Evolutionary conservation across 148 eudicot genomes (phyloP), one percentile per base, ranked within the genome.

Genomic region (Fagopyrum esculentum): DNA sequence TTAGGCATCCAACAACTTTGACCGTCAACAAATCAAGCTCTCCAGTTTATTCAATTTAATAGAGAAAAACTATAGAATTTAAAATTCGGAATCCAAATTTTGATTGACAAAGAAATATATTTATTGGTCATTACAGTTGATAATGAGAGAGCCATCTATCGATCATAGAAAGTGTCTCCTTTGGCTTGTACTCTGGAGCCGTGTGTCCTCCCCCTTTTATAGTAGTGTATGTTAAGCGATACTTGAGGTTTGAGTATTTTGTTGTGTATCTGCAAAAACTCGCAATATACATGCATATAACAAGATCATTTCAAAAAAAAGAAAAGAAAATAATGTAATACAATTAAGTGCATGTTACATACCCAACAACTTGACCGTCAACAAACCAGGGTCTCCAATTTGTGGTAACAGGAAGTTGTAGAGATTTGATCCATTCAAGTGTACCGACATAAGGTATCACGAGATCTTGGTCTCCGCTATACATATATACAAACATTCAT

Each of bases 191-290:
- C 46, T 84, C 89, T 13, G 89, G 83, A 6, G 88, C 85, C 7
- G 86, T 81, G 44, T 88, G 92, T 64, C 92, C 92, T 22, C 75
- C 92, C 26, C 92, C 92, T 88, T 88, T 12, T 35, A 30, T 47
- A 54, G 89, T 86, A 5, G 84, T 83, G 76, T 69, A 83, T 35
- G 84, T 82, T 56, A 86, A 9, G 35, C 52, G 75, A 69, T 78
- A 86, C 43, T 56, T 59, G 1, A 57, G 54, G 30, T 86, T 69
- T 10, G 75, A 57, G n/a, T 73, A 86, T 57, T 76, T 75, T 22
- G 57, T 78, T 43, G 81, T 82, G n/a, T 78, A 82, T 57, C 84
- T 82, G 73, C 71, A 57, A 59, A 5, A 57, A 17, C 9, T n/a
- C 30, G 1, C 0, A 35, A 35, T 35, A 35, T 35, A 22, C 26